Conservation (phyloP, 2,329 filamentous ascomycete genomes). For the Myriosclerotinia curreyana region DNA sequence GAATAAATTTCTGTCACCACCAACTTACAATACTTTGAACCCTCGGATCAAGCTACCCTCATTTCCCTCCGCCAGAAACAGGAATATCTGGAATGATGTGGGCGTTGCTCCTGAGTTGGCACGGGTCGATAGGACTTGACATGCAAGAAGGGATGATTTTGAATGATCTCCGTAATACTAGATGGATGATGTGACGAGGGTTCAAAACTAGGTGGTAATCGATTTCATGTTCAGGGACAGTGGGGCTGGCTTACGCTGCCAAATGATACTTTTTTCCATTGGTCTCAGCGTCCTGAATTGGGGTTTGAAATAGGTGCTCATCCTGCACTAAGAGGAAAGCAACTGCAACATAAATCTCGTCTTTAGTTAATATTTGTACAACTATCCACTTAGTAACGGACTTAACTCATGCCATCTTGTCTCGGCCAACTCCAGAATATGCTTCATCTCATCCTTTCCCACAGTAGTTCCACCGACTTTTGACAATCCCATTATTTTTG, state of each 20-base stretch:
- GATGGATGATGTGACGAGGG: not conserved
- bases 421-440: constrained; percentile 57
- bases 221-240: not conserved
- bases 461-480: constrained; percentile 78
- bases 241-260: not conserved
- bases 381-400: constrained; percentile 30
- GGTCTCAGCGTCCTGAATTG: not conserved
- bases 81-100: not conserved
- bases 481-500: constrained; percentile 67
- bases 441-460: constrained; percentile 59
- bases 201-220: not conserved
- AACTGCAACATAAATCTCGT: constrained; percentile 2
- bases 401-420: constrained; percentile 58
- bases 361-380: constrained; percentile 13
- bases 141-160: not conserved
- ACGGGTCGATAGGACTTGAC: not conserved
- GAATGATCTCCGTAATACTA: not conserved
- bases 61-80: not conserved
- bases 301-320: not conserved
- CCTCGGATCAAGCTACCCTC: no score
- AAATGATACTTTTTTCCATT: not conserved
- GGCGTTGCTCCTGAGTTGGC: not conserved
- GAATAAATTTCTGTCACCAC: no score
- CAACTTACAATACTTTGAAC: not conserved
- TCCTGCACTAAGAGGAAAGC: constrained; percentile 3